phyloP scores from a whole-genome alignment of 1,284 basidiomycete species.

The Coniferiporia sulphurascens region DNA sequence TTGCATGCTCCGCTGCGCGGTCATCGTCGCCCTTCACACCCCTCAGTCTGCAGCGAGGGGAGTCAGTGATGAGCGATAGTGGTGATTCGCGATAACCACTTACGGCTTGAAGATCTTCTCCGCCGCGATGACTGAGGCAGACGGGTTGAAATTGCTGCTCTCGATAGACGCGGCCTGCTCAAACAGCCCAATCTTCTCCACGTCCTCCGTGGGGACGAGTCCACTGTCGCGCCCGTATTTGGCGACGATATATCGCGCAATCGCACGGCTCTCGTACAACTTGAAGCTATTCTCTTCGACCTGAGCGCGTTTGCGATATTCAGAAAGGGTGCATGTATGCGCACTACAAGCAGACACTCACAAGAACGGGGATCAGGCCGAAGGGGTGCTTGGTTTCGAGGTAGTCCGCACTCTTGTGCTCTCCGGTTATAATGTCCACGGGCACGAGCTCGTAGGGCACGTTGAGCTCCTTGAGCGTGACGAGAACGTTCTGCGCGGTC shows the following conservation, averaged over 20 bases:
- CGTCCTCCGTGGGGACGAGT: constrained; percentile 22
- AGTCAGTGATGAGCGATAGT: constrained; percentile 25
- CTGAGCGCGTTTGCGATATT: not conserved
- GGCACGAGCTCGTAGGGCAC: too few species aligned
- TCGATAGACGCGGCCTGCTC: constrained; percentile 32
- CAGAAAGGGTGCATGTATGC: too few species aligned
- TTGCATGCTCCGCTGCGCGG: constrained; percentile 24
- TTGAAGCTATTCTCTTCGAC: constrained; percentile 18
- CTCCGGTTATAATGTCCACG: too few species aligned
- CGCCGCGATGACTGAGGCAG: constrained; percentile 21
- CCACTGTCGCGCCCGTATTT: constrained; percentile 22
- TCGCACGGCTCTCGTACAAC: constrained; percentile 31
- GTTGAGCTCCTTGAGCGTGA: too few species aligned
- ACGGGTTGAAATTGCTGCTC: constrained; percentile 30
- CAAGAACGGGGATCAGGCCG: not conserved
- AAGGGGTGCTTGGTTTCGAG: not conserved
- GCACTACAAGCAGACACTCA: not conserved
- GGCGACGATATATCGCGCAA: constrained; percentile 26
- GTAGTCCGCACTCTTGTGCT: too few species aligned
- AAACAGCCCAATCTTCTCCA: constrained; percentile 27
- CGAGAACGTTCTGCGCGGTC: too few species aligned
- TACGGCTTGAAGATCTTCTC: constrained; percentile 35
- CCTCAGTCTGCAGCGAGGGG: not conserved
- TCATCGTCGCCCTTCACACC: constrained; percentile 24
- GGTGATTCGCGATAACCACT: constrained; percentile 24